phyloP scores from a whole-genome alignment of 75 land plant species.

The Gnetum montanum region DNA sequence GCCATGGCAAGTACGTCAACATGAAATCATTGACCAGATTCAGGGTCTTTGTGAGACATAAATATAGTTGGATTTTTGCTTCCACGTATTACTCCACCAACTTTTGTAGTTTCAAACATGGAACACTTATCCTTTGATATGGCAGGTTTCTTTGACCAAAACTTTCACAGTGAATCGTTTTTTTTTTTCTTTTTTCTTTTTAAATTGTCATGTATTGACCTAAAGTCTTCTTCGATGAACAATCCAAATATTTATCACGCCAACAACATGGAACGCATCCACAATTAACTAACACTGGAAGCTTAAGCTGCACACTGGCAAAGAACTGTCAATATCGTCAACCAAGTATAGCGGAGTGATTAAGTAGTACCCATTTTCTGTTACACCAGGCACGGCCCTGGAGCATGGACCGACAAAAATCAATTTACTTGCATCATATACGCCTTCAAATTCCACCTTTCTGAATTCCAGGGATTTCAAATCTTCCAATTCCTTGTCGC shows the following conservation, averaged over 20 bases:
- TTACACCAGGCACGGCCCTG: constrained; percentile 76
- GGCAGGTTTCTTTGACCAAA: constrained; percentile 22
- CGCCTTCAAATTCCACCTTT: constrained; percentile 60
- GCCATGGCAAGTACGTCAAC: constrained; percentile 81
- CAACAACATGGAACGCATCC: constrained; percentile 95
- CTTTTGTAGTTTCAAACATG: constrained; percentile 20
- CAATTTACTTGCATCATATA: constrained; percentile 65
- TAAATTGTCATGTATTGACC: not conserved
- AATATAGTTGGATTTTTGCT: constrained; percentile 89
- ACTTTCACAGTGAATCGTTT: too few relatives aligned
- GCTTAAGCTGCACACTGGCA: constrained; percentile 71
- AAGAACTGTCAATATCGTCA: too few relatives aligned
- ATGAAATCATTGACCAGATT: constrained; percentile 80
- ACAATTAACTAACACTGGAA: constrained; percentile 96
- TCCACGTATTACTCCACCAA: constrained; percentile 73
- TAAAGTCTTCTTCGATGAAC: constrained; percentile 4
- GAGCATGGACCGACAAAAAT: constrained; percentile 90
- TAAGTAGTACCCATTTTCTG: constrained; percentile 82
- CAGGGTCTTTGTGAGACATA: constrained; percentile 84
- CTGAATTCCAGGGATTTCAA: constrained; percentile 59
- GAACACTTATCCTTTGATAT: constrained; percentile 11
- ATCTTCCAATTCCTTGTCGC: constrained; percentile 49
- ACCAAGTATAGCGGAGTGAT: constrained; percentile 87
- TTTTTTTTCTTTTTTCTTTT: too few relatives aligned
- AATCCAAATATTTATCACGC: constrained; percentile 36